Conservation (phyloP, 306 rosid species). For the peach (Prunus persica) region Prunus_persica_NCBIv2 NC_034015.1:10703001-10703500, state of each 20-base stretch:
- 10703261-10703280: conserved; percentile 21
- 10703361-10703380: not conserved
- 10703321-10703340: not conserved
- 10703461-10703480: not conserved
- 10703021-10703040: not conserved
- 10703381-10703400: not conserved
- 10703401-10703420: not conserved
- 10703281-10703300: conserved; percentile 4
- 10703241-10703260: conserved; percentile 22
- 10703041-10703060: not conserved
- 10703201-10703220: not conserved
- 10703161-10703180: not conserved
- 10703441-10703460: not conserved
- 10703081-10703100: conserved; percentile 29
- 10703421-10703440: not conserved
- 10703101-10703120: not conserved
- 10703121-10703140: not conserved
- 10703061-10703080: not conserved
- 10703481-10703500: not conserved
- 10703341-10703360: not conserved
- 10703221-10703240: conserved; percentile 8
- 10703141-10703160: not conserved
- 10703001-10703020: conserved; percentile 1
- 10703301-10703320: not conserved
- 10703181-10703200: not conserved